These are phyloP conservation scores for Nemania sp. DNA, from an alignment of 2,329 filamentous ascomycete species.

Conservation along the genomic window DNA sequence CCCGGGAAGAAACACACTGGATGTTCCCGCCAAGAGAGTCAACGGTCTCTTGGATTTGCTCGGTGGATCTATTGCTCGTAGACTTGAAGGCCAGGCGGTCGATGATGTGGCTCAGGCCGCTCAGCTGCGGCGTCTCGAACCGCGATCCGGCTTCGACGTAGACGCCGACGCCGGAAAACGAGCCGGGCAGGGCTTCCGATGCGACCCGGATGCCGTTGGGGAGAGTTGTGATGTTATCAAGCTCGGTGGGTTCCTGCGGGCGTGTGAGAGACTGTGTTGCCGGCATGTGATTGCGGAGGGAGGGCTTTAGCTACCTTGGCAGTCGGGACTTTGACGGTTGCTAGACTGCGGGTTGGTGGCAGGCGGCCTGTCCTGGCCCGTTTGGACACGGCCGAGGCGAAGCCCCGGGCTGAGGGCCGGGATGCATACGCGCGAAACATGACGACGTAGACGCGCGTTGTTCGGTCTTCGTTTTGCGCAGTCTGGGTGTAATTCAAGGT, in stretches of 20 bases:
- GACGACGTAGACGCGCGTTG: constrained; percentile 17
- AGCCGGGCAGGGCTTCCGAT: constrained; percentile 90
- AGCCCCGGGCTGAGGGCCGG: constrained; percentile 29
- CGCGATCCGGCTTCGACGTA: constrained; percentile 95
- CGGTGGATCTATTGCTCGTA: constrained; percentile 70
- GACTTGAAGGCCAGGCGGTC: constrained; percentile 94
- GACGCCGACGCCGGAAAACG: constrained; percentile 92
- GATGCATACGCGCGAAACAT: constrained; percentile 37
- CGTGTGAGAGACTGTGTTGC: constrained; percentile 8
- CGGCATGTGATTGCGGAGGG: background rate
- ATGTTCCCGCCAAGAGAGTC: constrained; percentile 94
- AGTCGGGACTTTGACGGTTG: constrained; percentile 32
- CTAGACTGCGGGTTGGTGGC: constrained; percentile 28
- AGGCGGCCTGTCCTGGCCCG: constrained; percentile 24
- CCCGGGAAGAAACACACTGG: constrained; percentile 91
- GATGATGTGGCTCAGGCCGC: constrained; percentile 94
- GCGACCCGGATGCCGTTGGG: constrained; percentile 93
- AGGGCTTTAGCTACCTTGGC: constrained; percentile 27
- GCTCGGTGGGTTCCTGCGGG: constrained; percentile 75
- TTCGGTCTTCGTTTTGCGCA: constrained; percentile 20
- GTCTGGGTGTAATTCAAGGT: background rate
- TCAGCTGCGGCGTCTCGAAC: constrained; percentile 83
- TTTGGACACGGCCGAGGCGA: constrained; percentile 28
- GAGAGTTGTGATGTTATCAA: constrained; percentile 85
- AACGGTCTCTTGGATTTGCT: constrained; percentile 84